These are phyloP conservation scores for Ascochyta lentis DNA, from an alignment of 2,329 filamentous ascomycete genomes.

Conservation along the genomic window DNA sequence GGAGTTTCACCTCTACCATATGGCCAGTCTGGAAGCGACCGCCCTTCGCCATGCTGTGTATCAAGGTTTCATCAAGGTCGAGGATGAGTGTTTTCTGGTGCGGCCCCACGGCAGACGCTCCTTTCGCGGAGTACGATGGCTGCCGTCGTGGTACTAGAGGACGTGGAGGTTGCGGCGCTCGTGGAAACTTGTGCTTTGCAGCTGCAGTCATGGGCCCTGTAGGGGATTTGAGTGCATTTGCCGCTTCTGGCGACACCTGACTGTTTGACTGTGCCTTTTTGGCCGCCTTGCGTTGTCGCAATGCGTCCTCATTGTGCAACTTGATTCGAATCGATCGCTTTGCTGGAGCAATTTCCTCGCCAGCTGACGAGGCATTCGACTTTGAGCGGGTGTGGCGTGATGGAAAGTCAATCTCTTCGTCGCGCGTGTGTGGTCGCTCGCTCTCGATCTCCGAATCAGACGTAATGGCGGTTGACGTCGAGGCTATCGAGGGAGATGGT, in stretches of 20 bases:
- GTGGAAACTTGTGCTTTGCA: conserved; percentile 72
- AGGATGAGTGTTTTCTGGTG: conserved; percentile 90
- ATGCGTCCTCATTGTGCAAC: conserved; percentile 78
- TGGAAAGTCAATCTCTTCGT: conserved; percentile 48
- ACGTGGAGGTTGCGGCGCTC: conserved; percentile 84
- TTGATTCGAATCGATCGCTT: conserved; percentile 90
- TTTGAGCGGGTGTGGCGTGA: conserved; percentile 69
- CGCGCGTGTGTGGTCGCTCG: conserved; percentile 37
- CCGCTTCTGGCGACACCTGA: conserved; percentile 51
- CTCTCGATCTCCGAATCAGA: conserved; percentile 71
- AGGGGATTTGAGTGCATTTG: conserved; percentile 87
- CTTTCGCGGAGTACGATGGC: conserved; percentile 74
- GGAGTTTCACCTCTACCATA: conserved; percentile 97
- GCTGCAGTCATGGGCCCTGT: conserved; percentile 77
- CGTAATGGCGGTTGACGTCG: conserved; percentile 69
- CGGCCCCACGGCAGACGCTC: conserved; percentile 44
- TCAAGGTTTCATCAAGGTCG: conserved; percentile 95
- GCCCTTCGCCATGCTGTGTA: conserved; percentile 97
- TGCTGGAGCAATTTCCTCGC: conserved; percentile 70
- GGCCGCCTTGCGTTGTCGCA: conserved; percentile 76
- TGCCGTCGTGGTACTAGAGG: conserved; percentile 88
- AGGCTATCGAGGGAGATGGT: conserved; percentile 52
- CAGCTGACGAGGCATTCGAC: conserved; percentile 55
- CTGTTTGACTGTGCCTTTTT: conserved; percentile 59
- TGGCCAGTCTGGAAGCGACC: conserved; percentile 95